Base-by-base conservation (phyloP, 2,329 filamentous ascomycete genomes). In the Ascochyta fabae region DNA sequence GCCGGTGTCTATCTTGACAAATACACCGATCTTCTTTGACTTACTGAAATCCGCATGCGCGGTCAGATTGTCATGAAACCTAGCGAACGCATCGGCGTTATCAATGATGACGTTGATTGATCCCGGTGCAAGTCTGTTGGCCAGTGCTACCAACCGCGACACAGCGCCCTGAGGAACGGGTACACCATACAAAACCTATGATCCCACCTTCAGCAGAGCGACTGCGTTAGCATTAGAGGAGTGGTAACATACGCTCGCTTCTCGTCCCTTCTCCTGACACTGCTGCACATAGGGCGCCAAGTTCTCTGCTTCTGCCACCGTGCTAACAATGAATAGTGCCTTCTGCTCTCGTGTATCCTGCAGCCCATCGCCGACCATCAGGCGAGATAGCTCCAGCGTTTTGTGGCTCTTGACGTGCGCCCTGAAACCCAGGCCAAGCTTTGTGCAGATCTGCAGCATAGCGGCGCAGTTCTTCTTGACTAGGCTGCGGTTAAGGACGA, bases 331-430 rank as follows among this genome's bases (percentile, higher is more conserved):
- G 48, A 94, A 79, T 4, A 24, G 22, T 15, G 42, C 53, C 34
- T 19, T 19, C 88, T 86, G 19, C 81, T 77, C 4, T 83, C 82
- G 41, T 76, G 81, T 73, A 6, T 53, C 48, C 6, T 41, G 16
- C 26, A 43, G 6, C 1, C 47, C 53, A 24, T 48, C 46, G 8
- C 89, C 88, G n/a, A 92, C 85, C 82, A 93, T 89, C 23, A 92
- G 75, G 48, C 81, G 80, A 2, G 88, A 83, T 45, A 91, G 74
- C 71, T 92, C 84, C 6, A 79, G 77, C 0, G 89, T 92, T 87
- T 95, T 95, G 74, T 95, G 91, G 22, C 89, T 92, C 77, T 95
- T 95, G 56, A 94, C 86, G 72, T 95, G 91, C 1, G 88, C 87
- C 55, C 91, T 81, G 79, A 91, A 94, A 6, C 81, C 83, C 23